Percentiles rank a stretch among this genome's conserved stretches.
Conservation (phyloP, 148 eudicot genomes). For the Heliosperma pusillum region DNA sequence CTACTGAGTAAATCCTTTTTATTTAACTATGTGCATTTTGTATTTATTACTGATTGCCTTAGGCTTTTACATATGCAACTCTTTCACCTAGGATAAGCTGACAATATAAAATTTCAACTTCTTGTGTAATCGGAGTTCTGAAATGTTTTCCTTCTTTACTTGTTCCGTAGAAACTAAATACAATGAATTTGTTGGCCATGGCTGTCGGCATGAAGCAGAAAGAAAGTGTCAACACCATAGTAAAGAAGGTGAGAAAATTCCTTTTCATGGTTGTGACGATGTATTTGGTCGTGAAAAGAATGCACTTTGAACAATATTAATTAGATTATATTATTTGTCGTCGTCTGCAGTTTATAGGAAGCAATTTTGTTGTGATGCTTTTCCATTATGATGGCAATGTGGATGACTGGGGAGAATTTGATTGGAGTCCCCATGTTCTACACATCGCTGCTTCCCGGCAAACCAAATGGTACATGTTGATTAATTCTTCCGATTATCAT, state of each 20-base stretch:
- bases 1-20: too few species aligned
- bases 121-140: neutral
- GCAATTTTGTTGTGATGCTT: slow-evolving; percentile 56
- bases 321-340: neutral
- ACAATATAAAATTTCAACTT: too few species aligned
- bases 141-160: neutral
- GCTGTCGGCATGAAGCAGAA: slow-evolving; percentile 68
- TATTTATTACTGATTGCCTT: too few species aligned
- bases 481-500: neutral
- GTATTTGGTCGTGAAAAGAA: neutral
- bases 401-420: slow-evolving; percentile 56
- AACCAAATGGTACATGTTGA: slow-evolving; percentile 55
- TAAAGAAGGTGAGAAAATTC: slow-evolving; percentile 39
- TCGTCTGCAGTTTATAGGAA: slow-evolving; percentile 41
- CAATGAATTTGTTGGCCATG: slow-evolving; percentile 51
- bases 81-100: too few species aligned
- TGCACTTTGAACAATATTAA: neutral
- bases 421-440: slow-evolving; percentile 51
- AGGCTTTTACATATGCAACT: neutral
- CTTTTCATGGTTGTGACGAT: neutral
- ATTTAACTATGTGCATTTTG: too few species aligned
- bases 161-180: slow-evolving; percentile 27
- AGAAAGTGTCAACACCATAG: slow-evolving; percentile 47
- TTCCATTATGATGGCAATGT: slow-evolving; percentile 68
- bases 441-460: slow-evolving; percentile 61